Base-by-base conservation (phyloP, 2,329 filamentous ascomycete species). In the Phyllosticta citrichinensis region DNA sequence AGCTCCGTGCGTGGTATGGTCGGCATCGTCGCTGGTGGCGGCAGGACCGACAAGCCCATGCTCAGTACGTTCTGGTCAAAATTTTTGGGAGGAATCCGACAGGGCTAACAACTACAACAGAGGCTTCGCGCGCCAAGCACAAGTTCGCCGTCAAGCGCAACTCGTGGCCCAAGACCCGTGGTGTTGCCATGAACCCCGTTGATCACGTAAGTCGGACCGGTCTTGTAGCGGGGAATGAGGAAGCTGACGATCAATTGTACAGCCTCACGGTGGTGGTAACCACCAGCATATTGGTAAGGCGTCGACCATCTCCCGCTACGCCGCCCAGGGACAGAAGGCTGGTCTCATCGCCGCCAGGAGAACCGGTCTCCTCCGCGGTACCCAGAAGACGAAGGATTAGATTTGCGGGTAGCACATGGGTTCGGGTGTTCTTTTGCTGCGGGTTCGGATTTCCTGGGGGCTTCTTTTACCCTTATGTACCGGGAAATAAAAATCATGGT, bases 71-170 rank as follows among this genome's bases (percentile, higher is more conserved):
- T 5, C 4, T 5, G 57, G 22, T n/a, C 14, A 47, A 3, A 14
- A 57, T 35, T 50, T 73, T 22, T 22, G 22, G 22, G 20, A 19
- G 8, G 24, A 30, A 20, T 19, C 22, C 22, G 6, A 12, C 11
- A 30, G 52, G 40, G 67, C 81, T 84, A 71, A 83, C 69, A 27
- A 52, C 19, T 62, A 27, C 53, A 71, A 80, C 83, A 89, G 87
- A 99, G 93, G 94, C 94, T 75, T 97, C 93, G 76, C 91, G 94
- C 78, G 94, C 94, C 76, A 99, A 97, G 91, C 93, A 97, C 80
- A 99, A 99, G 89, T 99, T 96, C 83, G 91, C 92, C 73, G 95
- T 97, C 83, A 99, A 99, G 91, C 91, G 94, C 79, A 97, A 99
- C 91, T 93, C 87, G 77, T 99, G 94, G 94, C 94, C 94, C 82